Evolutionary conservation across 352 stramenopile species (phyloP).

Genomic region (Pythium guiyangense): DNA sequence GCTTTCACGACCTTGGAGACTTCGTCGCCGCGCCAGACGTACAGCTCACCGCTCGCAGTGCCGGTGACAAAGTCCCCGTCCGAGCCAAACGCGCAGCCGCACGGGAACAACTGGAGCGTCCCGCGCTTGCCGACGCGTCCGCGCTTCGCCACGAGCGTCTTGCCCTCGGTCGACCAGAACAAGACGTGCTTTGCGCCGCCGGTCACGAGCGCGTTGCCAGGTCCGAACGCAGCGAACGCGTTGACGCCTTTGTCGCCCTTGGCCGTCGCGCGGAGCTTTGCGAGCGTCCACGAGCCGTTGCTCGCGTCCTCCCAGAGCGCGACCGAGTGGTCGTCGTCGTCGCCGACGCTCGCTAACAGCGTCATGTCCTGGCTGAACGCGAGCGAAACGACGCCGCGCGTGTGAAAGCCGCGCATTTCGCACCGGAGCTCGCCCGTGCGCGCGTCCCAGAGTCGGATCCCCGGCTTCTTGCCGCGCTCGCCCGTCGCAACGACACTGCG

Average conservation of each 20-base stretch:
- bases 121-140: conserved; percentile 63
- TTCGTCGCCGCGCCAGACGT: conserved; percentile 52
- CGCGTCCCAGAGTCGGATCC: conserved; percentile 81
- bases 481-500: conserved; percentile 83
- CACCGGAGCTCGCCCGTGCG: conserved; percentile 61
- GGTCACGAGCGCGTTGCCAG: conserved; percentile 36
- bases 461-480: conserved; percentile 71
- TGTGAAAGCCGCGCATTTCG: conserved; percentile 63
- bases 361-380: conserved; percentile 58
- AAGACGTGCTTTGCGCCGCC: conserved; percentile 63
- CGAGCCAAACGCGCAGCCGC: conserved; percentile 33
- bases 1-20: conserved; percentile 52
- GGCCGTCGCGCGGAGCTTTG: conserved; percentile 31
- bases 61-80: conserved; percentile 43
- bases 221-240: conserved; percentile 42
- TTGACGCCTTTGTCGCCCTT: conserved; percentile 60
- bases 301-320: conserved; percentile 72
- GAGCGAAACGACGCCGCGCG: conserved; percentile 64
- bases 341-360: conserved; percentile 60
- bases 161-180: conserved; percentile 64
- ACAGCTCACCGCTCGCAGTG: conserved; percentile 46
- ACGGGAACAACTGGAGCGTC: conserved; percentile 41
- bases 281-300: conserved; percentile 59
- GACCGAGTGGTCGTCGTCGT: conserved; percentile 81
- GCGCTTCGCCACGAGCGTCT: conserved; percentile 42